Conservation (phyloP, 805 yeast genomes). For the Zygosaccharomyces bisporus region DNA sequence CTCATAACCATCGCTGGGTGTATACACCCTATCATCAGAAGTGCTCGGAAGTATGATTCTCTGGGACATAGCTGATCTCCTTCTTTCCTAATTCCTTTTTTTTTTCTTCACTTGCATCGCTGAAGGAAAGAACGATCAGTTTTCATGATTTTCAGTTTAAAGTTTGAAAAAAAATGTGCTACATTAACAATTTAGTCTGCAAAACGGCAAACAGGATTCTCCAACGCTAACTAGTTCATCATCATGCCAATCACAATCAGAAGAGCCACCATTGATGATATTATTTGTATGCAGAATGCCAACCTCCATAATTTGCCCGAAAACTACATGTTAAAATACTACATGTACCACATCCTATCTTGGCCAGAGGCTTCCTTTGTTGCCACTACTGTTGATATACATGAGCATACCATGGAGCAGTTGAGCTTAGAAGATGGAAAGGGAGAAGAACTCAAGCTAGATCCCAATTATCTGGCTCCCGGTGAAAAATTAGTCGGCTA, state of each 20-base stretch:
- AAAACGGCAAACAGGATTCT: neutral
- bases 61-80: conserved; percentile 24
- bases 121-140: neutral
- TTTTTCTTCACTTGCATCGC: conserved; percentile 3
- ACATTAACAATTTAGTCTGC: neutral
- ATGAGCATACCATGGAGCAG: conserved; percentile 34
- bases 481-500: conserved; percentile 92
- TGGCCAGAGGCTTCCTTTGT: conserved; percentile 99
- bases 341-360: conserved; percentile 86
- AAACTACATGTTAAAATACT: conserved; percentile 87
- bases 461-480: conserved; percentile 56
- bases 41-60: conserved; percentile 29
- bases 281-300: conserved; percentile 95
- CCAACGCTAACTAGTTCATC: neutral
- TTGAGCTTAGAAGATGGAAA: conserved; percentile 24
- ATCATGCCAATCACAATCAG: conserved; percentile 82
- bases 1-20: conserved; percentile 26
- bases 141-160: neutral
- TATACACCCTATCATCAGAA: conserved; percentile 13
- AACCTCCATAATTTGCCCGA: conserved; percentile 90
- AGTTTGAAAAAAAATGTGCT: no score
- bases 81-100: neutral
- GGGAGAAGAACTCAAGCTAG: conserved; percentile 43
- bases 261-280: conserved; percentile 78
- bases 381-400: conserved; percentile 67